Conservation (phyloP, 768 basidiomycete genomes). For the Naganishia vaughanmartiniae region DNA sequence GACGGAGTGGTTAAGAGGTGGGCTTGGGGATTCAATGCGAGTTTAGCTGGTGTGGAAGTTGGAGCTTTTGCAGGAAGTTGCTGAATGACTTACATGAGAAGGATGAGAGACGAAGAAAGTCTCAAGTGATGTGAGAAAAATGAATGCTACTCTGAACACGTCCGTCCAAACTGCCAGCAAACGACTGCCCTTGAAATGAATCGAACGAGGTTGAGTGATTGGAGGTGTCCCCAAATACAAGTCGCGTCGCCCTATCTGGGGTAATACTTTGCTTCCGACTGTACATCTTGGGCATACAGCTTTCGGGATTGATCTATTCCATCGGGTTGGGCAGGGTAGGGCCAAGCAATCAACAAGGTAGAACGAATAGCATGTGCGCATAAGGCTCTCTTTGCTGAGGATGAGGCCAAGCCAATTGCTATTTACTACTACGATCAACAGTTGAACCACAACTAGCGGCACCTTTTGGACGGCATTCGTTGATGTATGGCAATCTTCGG, state of each 20-base stretch:
- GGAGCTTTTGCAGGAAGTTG: not conserved
- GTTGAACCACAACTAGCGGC: not conserved
- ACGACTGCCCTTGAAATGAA: not conserved
- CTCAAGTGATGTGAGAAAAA: not conserved
- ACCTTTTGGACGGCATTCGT: not conserved
- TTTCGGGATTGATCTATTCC: not conserved
- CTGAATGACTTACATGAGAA: not conserved
- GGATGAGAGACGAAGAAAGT: not conserved
- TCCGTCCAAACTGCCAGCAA: not conserved
- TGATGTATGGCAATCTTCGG: not conserved
- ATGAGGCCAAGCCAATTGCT: not conserved
- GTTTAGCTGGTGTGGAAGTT: not conserved
- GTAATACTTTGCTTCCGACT: not conserved
- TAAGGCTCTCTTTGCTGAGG: not conserved
- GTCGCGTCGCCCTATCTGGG: not conserved
- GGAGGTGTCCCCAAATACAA: not conserved
- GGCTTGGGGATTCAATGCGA: not conserved
- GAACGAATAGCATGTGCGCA: too few species aligned
- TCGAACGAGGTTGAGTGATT: constrained; percentile 1
- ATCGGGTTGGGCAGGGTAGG: not conserved
- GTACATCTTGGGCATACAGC: not conserved
- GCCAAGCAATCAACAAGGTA: too few species aligned
- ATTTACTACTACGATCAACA: not conserved
- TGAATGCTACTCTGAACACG: not conserved
- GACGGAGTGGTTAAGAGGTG: not conserved